Evolutionary conservation across 106 monocot species (phyloP), one percentile per base, ranked within the genome.

Genomic region (Alisma plantagoaquatica): DNA sequence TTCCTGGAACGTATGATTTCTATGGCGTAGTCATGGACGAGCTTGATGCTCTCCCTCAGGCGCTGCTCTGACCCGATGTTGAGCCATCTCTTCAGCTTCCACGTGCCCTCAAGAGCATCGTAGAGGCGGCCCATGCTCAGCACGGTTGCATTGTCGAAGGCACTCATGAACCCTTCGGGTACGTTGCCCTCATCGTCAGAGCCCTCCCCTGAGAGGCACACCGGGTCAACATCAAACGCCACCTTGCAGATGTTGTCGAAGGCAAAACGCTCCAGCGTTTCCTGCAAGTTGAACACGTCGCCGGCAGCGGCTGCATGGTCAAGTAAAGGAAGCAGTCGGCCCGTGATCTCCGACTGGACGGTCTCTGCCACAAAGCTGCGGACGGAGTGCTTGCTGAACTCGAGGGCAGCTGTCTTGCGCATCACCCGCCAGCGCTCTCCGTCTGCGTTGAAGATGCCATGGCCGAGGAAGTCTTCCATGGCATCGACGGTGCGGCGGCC

Each of bases 221-320:
- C 33, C 12, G 63, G 71, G 57, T 72, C 71, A 18, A 50, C 55
- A 31, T 63, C 52, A 57, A 72, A 72, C 18, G 54, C 71, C 27
- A 72, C n/a, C 46, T 45, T 56, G 31, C 71, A 72, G 29, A 71
- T 46, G 57, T 57, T 64, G 23, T 71, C 71, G 50, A 71, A 64
- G 9, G 57, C 57, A 44, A 71, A 71, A 19, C 64, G 33, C 41
- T 64, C 29, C 10, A 71, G 43, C 12, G 52, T 58, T 17, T 32
- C 72, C 54, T 81, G 78, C 18, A 81, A 0, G 45, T 87, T 78
- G 1, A 87, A 15, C 2, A 38, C 48, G n/a, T 1, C 15, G 23
- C 25, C 32, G 16, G 14, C 31, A 3, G 24, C n/a, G 10, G 35
- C 28, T 6, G 48, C 66, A 1, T 23, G n/a, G 10, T 2, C 23